A percentile compares a stretch with the other conserved stretches of the same genome.
These are phyloP conservation scores for Boletus eberwhitei DNA, from an alignment of 768 basidiomycete species.

Conservation along the genomic window DNA sequence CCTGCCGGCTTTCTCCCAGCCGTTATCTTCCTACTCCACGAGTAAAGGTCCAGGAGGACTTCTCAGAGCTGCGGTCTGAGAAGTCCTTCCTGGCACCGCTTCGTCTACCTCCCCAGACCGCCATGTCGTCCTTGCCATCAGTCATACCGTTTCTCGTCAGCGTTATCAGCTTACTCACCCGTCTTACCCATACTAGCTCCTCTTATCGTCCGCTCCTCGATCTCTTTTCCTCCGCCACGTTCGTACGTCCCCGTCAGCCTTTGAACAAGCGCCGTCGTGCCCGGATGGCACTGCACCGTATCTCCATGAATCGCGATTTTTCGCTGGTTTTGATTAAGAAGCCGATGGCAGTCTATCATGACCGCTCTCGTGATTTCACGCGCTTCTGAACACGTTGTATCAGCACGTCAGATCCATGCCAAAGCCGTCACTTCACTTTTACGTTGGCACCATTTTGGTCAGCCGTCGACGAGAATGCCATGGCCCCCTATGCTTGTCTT, in stretches of 20 bases:
- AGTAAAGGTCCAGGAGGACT: constrained; percentile 22
- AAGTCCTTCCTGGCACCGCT: constrained; percentile 26
- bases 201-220: constrained; percentile 13
- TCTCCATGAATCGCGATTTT: constrained; percentile 22
- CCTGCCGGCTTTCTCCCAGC: constrained; percentile 8
- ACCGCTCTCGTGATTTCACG: constrained; percentile 33
- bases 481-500: constrained; percentile 33
- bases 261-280: constrained; percentile 14
- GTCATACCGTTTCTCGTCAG: constrained; percentile 19
- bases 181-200: constrained; percentile 12
- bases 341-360: constrained; percentile 33
- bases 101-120: constrained; percentile 19
- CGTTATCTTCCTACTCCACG: constrained; percentile 24
- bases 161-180: constrained; percentile 22
- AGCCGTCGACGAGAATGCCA: constrained; percentile 22
- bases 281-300: constrained; percentile 12
- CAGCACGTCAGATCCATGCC: constrained; percentile 35
- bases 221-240: constrained; percentile 6
- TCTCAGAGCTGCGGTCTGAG: constrained; percentile 21
- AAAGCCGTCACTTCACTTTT: constrained; percentile 29
- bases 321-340: constrained; percentile 22
- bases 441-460: constrained; percentile 28
- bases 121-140: constrained; percentile 17
- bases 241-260: constrained; percentile 7
- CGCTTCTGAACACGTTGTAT: constrained; percentile 35